Percentiles rank a stretch among this genome's conserved stretches.
These are phyloP conservation scores for Eimeria necatrix DNA, from an alignment of 169 alveolate genomes.

Conservation along the genomic window DNA sequence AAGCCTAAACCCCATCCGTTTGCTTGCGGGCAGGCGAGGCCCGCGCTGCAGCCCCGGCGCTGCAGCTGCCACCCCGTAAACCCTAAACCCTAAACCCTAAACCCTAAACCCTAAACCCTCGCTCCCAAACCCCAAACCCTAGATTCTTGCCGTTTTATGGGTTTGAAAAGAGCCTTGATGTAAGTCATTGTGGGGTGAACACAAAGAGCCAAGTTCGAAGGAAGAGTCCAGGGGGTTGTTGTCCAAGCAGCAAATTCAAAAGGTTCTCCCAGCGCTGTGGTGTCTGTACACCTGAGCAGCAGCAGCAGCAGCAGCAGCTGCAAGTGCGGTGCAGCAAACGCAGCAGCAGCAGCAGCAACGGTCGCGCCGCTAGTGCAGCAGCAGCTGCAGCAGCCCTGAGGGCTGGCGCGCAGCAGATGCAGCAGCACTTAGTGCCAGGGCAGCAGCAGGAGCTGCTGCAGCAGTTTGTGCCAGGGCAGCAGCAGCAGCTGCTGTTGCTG, in stretches of 20 bases:
- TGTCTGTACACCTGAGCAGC: conserved; percentile 36
- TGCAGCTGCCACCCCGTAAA: too few species aligned
- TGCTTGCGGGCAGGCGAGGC: too few species aligned
- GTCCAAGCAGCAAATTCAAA: conserved; percentile 94
- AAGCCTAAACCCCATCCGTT: neutral
- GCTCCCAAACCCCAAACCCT: neutral
- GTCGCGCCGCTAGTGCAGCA: neutral
- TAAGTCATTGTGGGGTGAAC: conserved; percentile 96
- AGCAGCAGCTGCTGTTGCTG: too few species aligned
- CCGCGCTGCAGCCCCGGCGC: too few species aligned
- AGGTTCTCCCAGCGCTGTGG: neutral
- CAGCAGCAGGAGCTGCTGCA: too few species aligned
- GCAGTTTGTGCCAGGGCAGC: too few species aligned
- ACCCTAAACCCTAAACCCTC: neutral
- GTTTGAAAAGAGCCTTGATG: conserved; percentile 86
- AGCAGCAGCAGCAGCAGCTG: neutral
- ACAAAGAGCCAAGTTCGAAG: conserved; percentile 97
- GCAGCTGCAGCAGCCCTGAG: neutral
- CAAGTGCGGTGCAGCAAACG: neutral
- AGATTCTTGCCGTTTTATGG: conserved; percentile 22
- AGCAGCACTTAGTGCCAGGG: neutral
- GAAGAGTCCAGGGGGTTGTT: conserved; percentile 99
- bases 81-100: neutral
- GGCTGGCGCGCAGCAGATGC: neutral
- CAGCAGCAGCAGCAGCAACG: neutral